Base-by-base conservation (phyloP, 176 grass and related monocot genomes). In the Avena sativa region DNA sequence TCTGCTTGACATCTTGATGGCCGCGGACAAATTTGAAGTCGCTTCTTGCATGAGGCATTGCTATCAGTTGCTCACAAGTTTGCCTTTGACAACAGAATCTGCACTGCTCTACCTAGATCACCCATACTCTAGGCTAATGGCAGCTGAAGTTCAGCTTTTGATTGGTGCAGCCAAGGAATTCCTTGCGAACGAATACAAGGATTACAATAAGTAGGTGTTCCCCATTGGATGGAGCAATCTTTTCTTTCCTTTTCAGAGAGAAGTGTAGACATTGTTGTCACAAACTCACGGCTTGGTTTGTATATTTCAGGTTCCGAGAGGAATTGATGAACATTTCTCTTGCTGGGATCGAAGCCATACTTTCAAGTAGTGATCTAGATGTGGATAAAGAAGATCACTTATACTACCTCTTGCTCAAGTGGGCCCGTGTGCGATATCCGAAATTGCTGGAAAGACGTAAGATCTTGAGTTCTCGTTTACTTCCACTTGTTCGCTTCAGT, bases 1-100 rank as follows among this genome's bases (percentile, higher is more conserved):
- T 86, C 82, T 97, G 57, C 75, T 97, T 56, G 95, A 95, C 81
- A 88, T 97, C 74, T 74, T 97, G 71, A 95, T 98, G 93, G 89
- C 91, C 58, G 93, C 96, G 2, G 96, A 98, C 81, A 96, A 98
- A 74, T 98, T 98, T 57, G 93, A 98, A 90, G 96, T 98, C 57
- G 87, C 81, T 84, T 98, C 96, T 30, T 98, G 96, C 90, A 98
- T 98, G 92, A 86, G 93, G 67, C 69, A 98, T 76, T 98, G 96
- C 83, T 91, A 89, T 78, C 93, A 98, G 66, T 88, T 96, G 89
- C 87, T 98, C 52, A 87, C 91, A 87, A 94, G 87, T 80, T 91
- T 91, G 66, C 72, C 90, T 6, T 96, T 94, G 92, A 96, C 89
- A 36, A 91, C 93, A 63, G 93, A 96, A 46, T 98, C 93, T 46